Evolutionary conservation across 2,329 filamentous ascomycete species (phyloP).

Genomic region (Corynespora cassiicola): DNA sequence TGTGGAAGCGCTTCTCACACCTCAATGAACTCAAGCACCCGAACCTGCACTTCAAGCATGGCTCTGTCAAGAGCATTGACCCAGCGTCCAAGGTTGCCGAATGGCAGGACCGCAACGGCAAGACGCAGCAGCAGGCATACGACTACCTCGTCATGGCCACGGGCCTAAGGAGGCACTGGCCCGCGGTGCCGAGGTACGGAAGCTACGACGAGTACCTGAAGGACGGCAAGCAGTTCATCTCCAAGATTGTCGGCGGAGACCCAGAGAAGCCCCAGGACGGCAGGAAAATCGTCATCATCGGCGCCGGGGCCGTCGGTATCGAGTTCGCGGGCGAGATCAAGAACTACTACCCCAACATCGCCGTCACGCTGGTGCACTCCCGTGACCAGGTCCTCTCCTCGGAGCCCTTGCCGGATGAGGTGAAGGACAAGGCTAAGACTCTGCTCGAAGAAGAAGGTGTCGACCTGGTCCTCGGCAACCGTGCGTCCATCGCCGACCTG

Average conservation of each 20-base stretch:
- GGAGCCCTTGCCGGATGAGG: constrained; percentile 73
- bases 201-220: constrained; percentile 67
- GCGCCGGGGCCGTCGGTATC: constrained; percentile 79
- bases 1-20: constrained; percentile 74
- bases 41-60: constrained; percentile 70
- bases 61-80: constrained; percentile 68
- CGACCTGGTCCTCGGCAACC: constrained; percentile 67
- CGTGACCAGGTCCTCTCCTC: constrained; percentile 73
- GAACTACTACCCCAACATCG: constrained; percentile 65
- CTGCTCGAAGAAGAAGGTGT: constrained; percentile 69
- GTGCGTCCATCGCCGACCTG: constrained; percentile 55
- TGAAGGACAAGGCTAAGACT: constrained; percentile 67
- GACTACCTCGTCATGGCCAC: constrained; percentile 79
- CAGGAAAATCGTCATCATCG: constrained; percentile 72
- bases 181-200: constrained; percentile 73
- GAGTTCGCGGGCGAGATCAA: constrained; percentile 85
- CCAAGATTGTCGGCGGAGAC: constrained; percentile 44
- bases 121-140: constrained; percentile 59
- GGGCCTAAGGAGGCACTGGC: constrained; percentile 73
- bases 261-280: constrained; percentile 28
- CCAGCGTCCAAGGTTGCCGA: constrained; percentile 65
- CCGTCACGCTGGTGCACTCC: constrained; percentile 79
- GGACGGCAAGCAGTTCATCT: constrained; percentile 68
- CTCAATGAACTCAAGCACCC: constrained; percentile 70
- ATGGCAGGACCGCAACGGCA: constrained; percentile 57